Conservation (phyloP, 257 asterid genomes). For the Handroanthus guayacan region DNA sequence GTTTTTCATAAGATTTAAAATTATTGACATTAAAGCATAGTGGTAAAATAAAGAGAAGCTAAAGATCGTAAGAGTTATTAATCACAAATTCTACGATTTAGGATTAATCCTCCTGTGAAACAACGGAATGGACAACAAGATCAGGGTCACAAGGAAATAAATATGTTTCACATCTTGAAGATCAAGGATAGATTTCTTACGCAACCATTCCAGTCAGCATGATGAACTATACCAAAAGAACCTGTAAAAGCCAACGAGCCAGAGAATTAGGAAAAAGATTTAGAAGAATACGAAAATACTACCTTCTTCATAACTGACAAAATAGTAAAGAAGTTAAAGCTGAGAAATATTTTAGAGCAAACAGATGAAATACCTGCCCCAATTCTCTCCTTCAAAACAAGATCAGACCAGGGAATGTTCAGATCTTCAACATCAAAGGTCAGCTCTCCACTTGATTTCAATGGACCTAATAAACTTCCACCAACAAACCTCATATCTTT, state of each 20-base stretch:
- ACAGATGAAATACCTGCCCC: constrained; percentile 74
- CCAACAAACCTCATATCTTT: constrained; percentile 47
- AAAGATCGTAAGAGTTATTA: neutral
- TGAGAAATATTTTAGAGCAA: constrained; percentile 32
- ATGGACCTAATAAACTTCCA: constrained; percentile 50
- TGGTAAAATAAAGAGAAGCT: constrained; percentile 1
- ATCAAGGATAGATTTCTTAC: constrained; percentile 59
- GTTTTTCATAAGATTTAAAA: constrained; percentile 35
- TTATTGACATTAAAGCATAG: constrained; percentile 9
- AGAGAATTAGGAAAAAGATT: constrained; percentile 36
- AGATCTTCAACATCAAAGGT: constrained; percentile 67
- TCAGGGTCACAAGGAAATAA: constrained; percentile 27
- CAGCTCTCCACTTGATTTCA: constrained; percentile 54
- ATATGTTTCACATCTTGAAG: constrained; percentile 19
- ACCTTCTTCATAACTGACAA: constrained; percentile 6
- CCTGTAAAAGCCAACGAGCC: constrained; percentile 54
- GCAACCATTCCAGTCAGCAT: constrained; percentile 93
- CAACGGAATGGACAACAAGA: constrained; percentile 21
- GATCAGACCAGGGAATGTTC: constrained; percentile 82
- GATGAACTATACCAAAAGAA: constrained; percentile 91
- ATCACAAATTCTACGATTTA: constrained; percentile 24
- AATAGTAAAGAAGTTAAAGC: constrained; percentile 10
- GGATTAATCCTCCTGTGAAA: constrained; percentile 19
- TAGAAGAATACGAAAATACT: constrained; percentile 14
- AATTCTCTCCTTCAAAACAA: constrained; percentile 76